A percentile compares a stretch with the other conserved stretches of the same genome.
Conservation (phyloP, 163 green algal species). For the Scenedesmus sp. region DNA sequence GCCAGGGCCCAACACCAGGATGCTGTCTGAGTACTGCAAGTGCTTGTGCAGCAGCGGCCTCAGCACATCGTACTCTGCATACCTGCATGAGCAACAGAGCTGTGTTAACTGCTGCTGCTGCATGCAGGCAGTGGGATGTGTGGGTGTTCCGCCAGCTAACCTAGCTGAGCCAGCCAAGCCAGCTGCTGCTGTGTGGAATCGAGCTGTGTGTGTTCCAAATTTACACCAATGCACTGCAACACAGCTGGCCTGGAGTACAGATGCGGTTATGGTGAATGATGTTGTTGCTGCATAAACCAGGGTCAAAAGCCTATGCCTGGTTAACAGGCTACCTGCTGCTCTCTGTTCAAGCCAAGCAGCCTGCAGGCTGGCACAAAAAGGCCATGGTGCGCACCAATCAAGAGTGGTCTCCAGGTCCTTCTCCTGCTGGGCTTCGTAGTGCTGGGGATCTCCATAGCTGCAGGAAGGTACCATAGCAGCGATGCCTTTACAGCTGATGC, state of each 20-base stretch:
- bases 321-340: background rate
- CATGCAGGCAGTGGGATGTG: background rate
- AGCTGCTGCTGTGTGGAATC: background rate
- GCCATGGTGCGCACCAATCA: background rate
- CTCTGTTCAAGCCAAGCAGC: background rate
- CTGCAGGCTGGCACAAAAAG: background rate
- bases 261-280: too few species aligned
- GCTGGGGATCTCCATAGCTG: background rate
- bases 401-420: background rate
- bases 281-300: background rate
- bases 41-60: constrained; percentile 37
- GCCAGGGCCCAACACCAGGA: constrained; percentile 46
- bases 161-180: background rate
- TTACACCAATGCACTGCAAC: too few species aligned
- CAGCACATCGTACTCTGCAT: constrained; percentile 31
- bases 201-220: background rate
- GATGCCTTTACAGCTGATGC: background rate
- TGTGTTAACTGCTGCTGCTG: background rate
- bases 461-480: background rate
- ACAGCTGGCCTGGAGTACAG: too few species aligned
- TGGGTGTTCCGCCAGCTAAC: background rate
- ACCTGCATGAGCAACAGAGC: constrained; percentile 7
- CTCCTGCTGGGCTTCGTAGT: background rate
- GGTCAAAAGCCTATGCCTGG: background rate
- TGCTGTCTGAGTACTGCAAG: constrained; percentile 30